phyloP scores from a whole-genome alignment of 371 early-diverging fungal genomes.

The Mucor indicus region DNA sequence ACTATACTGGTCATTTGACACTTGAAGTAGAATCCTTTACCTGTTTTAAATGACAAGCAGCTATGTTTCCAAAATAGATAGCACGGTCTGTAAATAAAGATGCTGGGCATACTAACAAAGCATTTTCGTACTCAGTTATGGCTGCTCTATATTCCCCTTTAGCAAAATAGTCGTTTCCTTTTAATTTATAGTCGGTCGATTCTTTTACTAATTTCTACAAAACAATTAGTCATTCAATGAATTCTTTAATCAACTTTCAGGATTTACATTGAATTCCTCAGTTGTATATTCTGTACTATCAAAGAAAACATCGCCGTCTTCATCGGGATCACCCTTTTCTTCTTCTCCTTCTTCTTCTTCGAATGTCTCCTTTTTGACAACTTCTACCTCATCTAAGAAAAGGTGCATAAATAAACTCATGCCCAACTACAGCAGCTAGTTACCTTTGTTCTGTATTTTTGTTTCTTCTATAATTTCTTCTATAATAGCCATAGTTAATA shows the following conservation, averaged over 20 bases:
- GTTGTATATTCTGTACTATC: conserved; percentile 32
- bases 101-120: conserved; percentile 55
- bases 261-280: conserved; percentile 34
- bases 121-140: conserved; percentile 57
- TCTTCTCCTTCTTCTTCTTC: background rate
- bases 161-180: conserved; percentile 56
- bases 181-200: conserved; percentile 48
- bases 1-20: background rate
- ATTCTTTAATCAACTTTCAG: background rate
- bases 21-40: conserved; percentile 18
- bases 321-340: conserved; percentile 8
- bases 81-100: conserved; percentile 45
- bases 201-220: conserved; percentile 34
- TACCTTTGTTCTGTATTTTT: background rate
- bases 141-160: conserved; percentile 50
- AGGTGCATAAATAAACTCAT: background rate
- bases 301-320: conserved; percentile 44
- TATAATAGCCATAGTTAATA: conserved; percentile 46
- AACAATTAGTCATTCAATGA: background rate
- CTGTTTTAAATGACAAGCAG: conserved; percentile 66
- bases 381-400: background rate
- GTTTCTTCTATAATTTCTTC: conserved; percentile 37
- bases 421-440: background rate
- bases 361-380: background rate
- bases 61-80: conserved; percentile 63